Evolutionary conservation across 495 filamentous ascomycete genomes (phyloP), one percentile per base, ranked within the genome.

Genomic region (Aspergillus sclerotioniger): DNA sequence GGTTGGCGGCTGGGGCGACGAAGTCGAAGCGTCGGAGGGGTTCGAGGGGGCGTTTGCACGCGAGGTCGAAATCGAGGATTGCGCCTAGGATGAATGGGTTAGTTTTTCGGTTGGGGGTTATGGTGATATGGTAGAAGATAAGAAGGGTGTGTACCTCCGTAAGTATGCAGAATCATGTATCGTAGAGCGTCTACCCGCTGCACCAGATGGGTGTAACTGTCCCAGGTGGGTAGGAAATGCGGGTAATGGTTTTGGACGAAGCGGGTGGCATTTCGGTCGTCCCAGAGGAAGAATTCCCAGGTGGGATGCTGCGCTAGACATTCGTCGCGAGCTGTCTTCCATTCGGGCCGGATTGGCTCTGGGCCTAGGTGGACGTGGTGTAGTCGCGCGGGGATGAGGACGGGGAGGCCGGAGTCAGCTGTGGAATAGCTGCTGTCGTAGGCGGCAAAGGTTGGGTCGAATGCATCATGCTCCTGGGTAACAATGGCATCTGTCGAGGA

Each of bases 141-240:
- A n/a, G n/a, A n/a, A n/a, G n/a, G 25, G 5, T 3, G 5, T 5
- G 25, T 5, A 60, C 57, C 57, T 44, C 52, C 52, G 16, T 54
- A 46, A 19, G 32, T 55, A 31, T 60, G 53, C 25, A 60, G 20
- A 13, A 55, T 32, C 57, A 60, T 55, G 35, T 55, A 60, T 12
- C 52, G 57, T n/a, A 60, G 35, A 4, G 52, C 52, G 45, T 60
- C 52, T 32, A 60, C 57, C 33, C 39, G 46, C 37, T 60, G 51
- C 15, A 60, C 57, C 33, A 60, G 51, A 16, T 54, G 48, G 9
- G 57, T 45, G 17, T 60, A 60, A 8, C 49, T 29, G 16, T 53
- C 45, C 57, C 57, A 60, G 29, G 39, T 54, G 2, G 48, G 21
- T 5, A 19, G n/a, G 45, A 55, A 13, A 1, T 55, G 51, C 8